These are phyloP conservation scores for Eragrostis curvula DNA, from an alignment of 176 grass and related monocot species.

Conservation along the genomic window DNA sequence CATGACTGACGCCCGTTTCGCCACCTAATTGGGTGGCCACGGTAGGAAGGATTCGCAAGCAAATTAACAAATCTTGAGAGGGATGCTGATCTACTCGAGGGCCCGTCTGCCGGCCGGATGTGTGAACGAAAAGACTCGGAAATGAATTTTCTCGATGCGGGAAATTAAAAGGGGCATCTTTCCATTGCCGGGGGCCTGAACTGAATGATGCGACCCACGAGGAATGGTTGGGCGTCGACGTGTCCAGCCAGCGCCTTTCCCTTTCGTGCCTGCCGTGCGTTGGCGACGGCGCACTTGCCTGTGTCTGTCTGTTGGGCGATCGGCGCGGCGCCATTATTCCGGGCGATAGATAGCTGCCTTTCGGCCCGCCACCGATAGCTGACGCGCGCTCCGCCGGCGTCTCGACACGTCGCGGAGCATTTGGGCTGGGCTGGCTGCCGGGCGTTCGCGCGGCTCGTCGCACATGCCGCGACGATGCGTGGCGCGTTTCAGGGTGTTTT, in stretches of 20 bases:
- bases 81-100: conserved; percentile 30
- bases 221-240: conserved; percentile 21
- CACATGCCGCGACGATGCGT: background rate
- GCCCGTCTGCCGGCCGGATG: background rate
- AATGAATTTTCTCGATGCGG: background rate
- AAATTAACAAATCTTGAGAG: background rate
- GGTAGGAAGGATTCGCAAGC: background rate
- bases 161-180: conserved; percentile 18
- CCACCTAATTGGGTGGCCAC: background rate
- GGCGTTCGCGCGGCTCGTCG: background rate
- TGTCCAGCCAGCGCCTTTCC: background rate
- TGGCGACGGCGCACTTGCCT: conserved; percentile 24
- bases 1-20: background rate
- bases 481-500: background rate
- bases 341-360: background rate
- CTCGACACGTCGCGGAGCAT: background rate
- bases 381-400: background rate
- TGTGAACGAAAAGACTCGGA: conserved; percentile 7
- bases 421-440: background rate
- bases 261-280: conserved; percentile 6
- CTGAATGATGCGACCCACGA: conserved; percentile 33
- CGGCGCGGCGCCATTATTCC: conserved; percentile 25
- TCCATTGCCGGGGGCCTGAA: background rate
- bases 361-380: background rate
- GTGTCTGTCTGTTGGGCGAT: conserved; percentile 5